Evolutionary conservation across 2,329 filamentous ascomycete species (phyloP), one percentile per base, ranked within the genome.

Genomic region (Zymoseptoria brevis): DNA sequence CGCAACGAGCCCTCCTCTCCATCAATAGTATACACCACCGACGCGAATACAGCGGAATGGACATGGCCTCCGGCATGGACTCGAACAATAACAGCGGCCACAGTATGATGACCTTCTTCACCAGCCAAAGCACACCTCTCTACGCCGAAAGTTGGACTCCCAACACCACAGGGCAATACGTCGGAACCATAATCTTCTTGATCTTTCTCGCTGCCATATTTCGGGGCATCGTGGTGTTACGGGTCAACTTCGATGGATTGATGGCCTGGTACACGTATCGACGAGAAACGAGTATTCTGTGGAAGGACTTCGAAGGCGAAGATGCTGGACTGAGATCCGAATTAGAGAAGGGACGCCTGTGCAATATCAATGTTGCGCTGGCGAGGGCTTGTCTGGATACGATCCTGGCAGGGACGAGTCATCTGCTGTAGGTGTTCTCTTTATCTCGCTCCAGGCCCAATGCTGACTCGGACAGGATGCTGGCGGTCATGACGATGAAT

Each of bases 401-500:
- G 0, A 73, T 87, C 19, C 84, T 89, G 69, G 83, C 82, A 4
- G 90, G 84, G 2, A 82, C 94, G 52, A 87, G 87, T 19, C 96
- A 94, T 76, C 76, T 96, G 22, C 83, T 96, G 90, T 94, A 77
- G 81, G 89, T 84, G 48, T 8, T 13, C 19, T 50, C 8, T 24
- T 9, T 13, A 11, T 26, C 48, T 58, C 24, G 54, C 8, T 29
- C 26, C 26, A 29, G 26, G 26, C 8, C 26, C 26, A 8, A 29
- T 8, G 26, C 26, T 29, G 26, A 11, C 19, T 19, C 19, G 30
- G 8, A n/a, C 66, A 96, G 90, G 55, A 96, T 96, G 90, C 76
- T 96, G 75, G 89, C 88, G 8, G 87, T 94, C 68, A 96, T 93
- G 89, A 90, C 88, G 2, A 86, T 89, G 80, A 93, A 93, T 67